A percentile compares a stretch with the other conserved stretches of the same genome.
Evolutionary conservation across 768 basidiomycete genomes (phyloP).

Genomic region (Mycena kentingensis): DNA sequence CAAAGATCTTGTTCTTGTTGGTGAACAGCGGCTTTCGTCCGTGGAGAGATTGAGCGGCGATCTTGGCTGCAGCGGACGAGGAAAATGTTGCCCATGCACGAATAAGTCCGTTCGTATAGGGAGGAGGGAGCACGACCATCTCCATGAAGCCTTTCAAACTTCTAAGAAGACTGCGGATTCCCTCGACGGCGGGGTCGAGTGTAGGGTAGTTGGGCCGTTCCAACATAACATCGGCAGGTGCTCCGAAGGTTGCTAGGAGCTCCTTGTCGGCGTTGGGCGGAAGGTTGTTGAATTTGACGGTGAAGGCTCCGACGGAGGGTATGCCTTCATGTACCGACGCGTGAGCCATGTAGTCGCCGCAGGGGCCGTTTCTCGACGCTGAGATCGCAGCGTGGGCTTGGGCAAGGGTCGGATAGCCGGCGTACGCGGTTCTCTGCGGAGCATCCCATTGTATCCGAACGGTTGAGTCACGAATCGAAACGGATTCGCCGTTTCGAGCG

Average conservation of each 20-base stretch:
- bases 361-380: slow-evolving; percentile 36
- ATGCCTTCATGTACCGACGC: slow-evolving; percentile 57
- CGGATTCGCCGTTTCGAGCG: slow-evolving; percentile 34
- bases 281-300: slow-evolving; percentile 59
- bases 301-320: slow-evolving; percentile 59
- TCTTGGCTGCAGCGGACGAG: slow-evolving; percentile 51
- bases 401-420: slow-evolving; percentile 56
- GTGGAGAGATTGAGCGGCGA: slow-evolving; percentile 51
- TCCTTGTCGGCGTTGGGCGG: slow-evolving; percentile 46
- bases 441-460: slow-evolving; percentile 64
- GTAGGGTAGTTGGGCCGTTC: slow-evolving; percentile 52
- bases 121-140: slow-evolving; percentile 52
- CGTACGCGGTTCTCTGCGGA: slow-evolving; percentile 58
- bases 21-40: slow-evolving; percentile 45
- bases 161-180: slow-evolving; percentile 44
- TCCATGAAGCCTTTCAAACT: slow-evolving; percentile 33
- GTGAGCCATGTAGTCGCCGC: slow-evolving; percentile 43
- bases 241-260: slow-evolving; percentile 47
- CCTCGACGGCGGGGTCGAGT: slow-evolving; percentile 37
- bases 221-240: slow-evolving; percentile 53
- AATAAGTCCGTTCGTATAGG: slow-evolving; percentile 50
- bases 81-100: slow-evolving; percentile 60
- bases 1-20: slow-evolving; percentile 49
- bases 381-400: slow-evolving; percentile 55
- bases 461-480: slow-evolving; percentile 51